Percentiles rank a stretch among this genome's conserved stretches.
Evolutionary conservation across 1,284 basidiomycete genomes (phyloP).

Genomic region (Tylopilus orsonianus): DNA sequence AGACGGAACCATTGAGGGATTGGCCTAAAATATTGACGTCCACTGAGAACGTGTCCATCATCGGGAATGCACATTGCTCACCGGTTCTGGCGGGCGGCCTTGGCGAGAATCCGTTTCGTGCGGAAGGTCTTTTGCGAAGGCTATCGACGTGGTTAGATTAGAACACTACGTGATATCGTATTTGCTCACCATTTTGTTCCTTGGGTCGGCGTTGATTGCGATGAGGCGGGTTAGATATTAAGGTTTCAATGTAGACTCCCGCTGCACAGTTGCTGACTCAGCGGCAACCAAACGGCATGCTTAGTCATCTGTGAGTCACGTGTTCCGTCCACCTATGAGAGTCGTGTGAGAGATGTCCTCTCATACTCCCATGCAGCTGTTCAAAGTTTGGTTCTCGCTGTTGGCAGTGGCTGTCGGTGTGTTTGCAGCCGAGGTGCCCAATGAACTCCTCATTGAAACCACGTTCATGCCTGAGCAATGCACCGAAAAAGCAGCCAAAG

Average conservation of each 20-base stretch:
- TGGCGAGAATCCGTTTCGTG: conserved; percentile 95
- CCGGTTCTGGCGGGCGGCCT: conserved; percentile 96
- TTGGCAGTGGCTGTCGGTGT: conserved; percentile 40
- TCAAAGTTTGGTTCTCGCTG: conserved; percentile 43
- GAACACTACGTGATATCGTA: neutral
- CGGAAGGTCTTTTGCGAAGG: conserved; percentile 99
- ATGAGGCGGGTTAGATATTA: conserved; percentile 20
- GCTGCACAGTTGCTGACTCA: conserved; percentile 41
- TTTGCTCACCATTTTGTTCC: conserved; percentile 30
- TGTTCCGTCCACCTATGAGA: neutral
- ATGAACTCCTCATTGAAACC: conserved; percentile 60
- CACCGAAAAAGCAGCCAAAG: conserved; percentile 53
- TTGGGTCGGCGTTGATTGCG: conserved; percentile 22
- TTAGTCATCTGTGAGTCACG: conserved; percentile 6
- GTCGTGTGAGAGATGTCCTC: neutral
- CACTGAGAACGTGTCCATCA: conserved; percentile 1
- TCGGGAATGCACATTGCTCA: conserved; percentile 39
- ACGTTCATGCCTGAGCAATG: conserved; percentile 63
- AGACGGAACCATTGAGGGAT: conserved; percentile 99
- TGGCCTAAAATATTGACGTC: conserved; percentile 52
- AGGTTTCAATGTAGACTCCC: conserved; percentile 23
- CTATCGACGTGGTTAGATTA: conserved; percentile 40
- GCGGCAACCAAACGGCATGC: conserved; percentile 10
- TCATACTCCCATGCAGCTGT: conserved; percentile 44
- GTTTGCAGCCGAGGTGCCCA: conserved; percentile 43